Conservation (phyloP, 2,329 filamentous ascomycete genomes). For the Trichoderma cornu-damae region DNA sequence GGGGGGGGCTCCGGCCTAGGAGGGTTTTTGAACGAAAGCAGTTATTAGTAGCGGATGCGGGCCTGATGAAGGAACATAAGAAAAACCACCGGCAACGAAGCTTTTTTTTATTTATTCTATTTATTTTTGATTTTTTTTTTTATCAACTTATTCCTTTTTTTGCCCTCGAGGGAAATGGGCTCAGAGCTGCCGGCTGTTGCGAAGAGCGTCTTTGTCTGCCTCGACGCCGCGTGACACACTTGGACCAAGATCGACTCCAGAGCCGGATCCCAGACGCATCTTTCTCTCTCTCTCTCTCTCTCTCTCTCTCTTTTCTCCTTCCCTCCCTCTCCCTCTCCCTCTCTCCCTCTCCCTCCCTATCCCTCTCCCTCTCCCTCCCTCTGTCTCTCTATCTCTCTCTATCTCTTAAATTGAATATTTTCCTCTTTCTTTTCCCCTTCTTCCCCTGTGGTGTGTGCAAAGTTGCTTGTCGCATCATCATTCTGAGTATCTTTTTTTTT, state of each 20-base stretch:
- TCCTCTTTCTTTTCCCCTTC: too few species aligned
- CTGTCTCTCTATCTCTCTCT: background rate
- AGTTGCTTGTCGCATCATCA: conserved; percentile 17
- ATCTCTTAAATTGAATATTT: too few species aligned
- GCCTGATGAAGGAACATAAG: background rate
- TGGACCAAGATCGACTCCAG: background rate
- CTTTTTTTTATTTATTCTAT: too few species aligned
- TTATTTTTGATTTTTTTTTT: too few species aligned
- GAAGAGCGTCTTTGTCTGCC: too few species aligned
- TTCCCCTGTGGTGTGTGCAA: too few species aligned
- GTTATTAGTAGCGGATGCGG: conserved; percentile 2
- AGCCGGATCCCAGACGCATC: background rate
- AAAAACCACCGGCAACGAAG: too few species aligned
- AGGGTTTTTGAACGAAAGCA: background rate
- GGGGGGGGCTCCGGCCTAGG: conserved; percentile 4
- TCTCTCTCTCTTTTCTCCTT: background rate
- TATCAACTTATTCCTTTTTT: too few species aligned
- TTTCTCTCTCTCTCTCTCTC: background rate
- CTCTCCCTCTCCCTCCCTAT: background rate
- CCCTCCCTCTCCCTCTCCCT: background rate
- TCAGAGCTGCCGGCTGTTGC: conserved; percentile 12
- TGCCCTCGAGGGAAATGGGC: conserved; percentile 7
- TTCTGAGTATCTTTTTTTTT: too few species aligned
- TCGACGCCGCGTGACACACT: conserved; percentile 15
- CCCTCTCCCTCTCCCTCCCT: background rate